A percentile compares a stretch with the other conserved stretches of the same genome.
Evolutionary conservation across 768 basidiomycete species (phyloP).

Genomic region (Chlorophyllum brunneum): DNA sequence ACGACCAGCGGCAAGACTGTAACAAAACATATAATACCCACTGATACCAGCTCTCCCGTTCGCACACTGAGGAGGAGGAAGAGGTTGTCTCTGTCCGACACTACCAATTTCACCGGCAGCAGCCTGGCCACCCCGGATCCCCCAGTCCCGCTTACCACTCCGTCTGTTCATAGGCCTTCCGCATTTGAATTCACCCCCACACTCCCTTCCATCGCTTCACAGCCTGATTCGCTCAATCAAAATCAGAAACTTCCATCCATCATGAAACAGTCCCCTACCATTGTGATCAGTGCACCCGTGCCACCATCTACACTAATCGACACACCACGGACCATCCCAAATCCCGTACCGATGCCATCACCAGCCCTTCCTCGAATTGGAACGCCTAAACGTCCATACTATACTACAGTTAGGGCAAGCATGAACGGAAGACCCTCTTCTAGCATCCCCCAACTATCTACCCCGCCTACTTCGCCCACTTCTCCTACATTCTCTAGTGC

Average conservation of each 20-base stretch:
- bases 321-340: not conserved
- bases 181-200: not conserved
- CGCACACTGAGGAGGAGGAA: conserved; percentile 9
- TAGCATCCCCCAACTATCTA: conserved; percentile 11
- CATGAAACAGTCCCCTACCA: not conserved
- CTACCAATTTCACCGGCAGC: not conserved
- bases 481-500: not conserved
- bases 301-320: not conserved
- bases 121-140: conserved; percentile 1
- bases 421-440: not conserved
- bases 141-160: not conserved
- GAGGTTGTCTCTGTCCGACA: conserved; percentile 1
- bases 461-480: conserved; percentile 10
- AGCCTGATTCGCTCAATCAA: not conserved
- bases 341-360: not conserved
- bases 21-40: too few species aligned
- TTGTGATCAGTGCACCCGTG: not conserved
- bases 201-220: not conserved
- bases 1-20: not conserved
- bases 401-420: conserved; percentile 14
- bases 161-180: not conserved
- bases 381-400: conserved; percentile 17
- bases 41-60: not conserved
- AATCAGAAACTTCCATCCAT: not conserved
- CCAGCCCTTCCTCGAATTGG: conserved; percentile 14